Conservation (phyloP, 2,329 filamentous ascomycete genomes). For the Metarhizium sp. region DNA sequence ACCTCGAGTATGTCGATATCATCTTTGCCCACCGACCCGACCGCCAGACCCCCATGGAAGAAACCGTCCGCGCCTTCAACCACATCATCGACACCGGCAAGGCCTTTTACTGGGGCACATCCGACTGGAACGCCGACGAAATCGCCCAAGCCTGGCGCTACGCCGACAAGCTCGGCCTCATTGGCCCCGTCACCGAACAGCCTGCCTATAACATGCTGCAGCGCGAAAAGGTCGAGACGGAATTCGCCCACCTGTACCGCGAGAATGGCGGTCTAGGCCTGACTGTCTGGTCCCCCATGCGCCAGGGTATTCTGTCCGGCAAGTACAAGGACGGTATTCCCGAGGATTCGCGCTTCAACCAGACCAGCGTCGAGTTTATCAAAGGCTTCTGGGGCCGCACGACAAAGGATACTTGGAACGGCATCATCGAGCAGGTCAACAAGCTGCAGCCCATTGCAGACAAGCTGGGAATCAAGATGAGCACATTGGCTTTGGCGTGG, state of each 20-base stretch:
- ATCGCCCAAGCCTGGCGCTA: constrained; percentile 54
- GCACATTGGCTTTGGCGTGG: constrained; percentile 51
- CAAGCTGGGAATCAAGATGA: constrained; percentile 48
- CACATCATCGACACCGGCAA: constrained; percentile 58
- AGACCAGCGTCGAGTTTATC: constrained; percentile 46
- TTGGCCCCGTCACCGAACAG: constrained; percentile 58
- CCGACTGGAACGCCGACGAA: constrained; percentile 57
- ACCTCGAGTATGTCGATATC: constrained; percentile 55
- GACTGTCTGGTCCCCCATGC: constrained; percentile 53
- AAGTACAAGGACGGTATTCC: constrained; percentile 60
- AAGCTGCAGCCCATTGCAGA: constrained; percentile 54
- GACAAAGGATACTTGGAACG: constrained; percentile 43
- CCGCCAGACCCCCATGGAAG: constrained; percentile 58
- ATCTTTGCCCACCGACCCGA: constrained; percentile 63
- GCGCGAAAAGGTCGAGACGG: constrained; percentile 53
- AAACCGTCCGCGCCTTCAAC: constrained; percentile 63
- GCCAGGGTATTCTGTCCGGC: constrained; percentile 49
- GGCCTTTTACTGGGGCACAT: constrained; percentile 63
- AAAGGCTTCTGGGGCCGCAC: constrained; percentile 41
- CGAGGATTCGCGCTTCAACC: constrained; percentile 46
- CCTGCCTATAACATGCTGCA: constrained; percentile 56
- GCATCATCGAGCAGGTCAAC: constrained; percentile 49
- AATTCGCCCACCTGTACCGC: constrained; percentile 51
- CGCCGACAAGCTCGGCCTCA: constrained; percentile 49
- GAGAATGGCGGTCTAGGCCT: constrained; percentile 47